Conservation (phyloP, 805 yeast genomes). For the Nakazawaea holstii region DNA sequence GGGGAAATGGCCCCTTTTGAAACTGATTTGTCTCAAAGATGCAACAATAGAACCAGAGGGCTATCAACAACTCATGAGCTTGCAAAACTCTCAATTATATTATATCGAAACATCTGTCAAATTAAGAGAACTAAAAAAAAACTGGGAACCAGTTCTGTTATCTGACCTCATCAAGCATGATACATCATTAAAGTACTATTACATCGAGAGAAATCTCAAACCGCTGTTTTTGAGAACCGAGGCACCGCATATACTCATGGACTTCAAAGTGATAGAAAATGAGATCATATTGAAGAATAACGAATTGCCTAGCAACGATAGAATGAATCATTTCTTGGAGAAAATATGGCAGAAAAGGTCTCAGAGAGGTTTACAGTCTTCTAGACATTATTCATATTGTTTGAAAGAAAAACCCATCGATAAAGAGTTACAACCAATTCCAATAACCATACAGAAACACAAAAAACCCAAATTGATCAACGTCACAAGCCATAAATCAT, state of each 20-base stretch:
- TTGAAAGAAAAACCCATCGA: background rate
- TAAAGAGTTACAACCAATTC: background rate
- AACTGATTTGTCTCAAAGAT: slow-evolving; percentile 8
- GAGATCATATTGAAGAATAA: background rate
- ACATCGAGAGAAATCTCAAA: slow-evolving; percentile 1
- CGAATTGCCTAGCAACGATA: background rate
- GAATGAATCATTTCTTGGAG: background rate
- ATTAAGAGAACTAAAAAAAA: background rate
- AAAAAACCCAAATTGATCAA: background rate
- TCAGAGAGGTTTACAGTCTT: background rate
- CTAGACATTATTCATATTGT: background rate
- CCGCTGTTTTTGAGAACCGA: background rate
- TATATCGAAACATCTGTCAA: slow-evolving; percentile 13
- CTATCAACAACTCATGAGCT: background rate
- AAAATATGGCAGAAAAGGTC: background rate
- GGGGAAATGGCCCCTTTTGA: slow-evolving; percentile 19
- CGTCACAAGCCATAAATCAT: background rate
- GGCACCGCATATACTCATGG: background rate
- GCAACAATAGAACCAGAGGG: background rate
- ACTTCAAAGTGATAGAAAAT: background rate
- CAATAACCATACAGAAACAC: background rate
- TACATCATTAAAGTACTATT: slow-evolving; percentile 2
- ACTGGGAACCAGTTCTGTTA: slow-evolving; percentile 1
- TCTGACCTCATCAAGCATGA: background rate
- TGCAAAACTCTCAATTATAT: slow-evolving; percentile 2